Evolutionary conservation across 352 stramenopile species (phyloP).

Genomic region (Phytopythium vexans): DNA sequence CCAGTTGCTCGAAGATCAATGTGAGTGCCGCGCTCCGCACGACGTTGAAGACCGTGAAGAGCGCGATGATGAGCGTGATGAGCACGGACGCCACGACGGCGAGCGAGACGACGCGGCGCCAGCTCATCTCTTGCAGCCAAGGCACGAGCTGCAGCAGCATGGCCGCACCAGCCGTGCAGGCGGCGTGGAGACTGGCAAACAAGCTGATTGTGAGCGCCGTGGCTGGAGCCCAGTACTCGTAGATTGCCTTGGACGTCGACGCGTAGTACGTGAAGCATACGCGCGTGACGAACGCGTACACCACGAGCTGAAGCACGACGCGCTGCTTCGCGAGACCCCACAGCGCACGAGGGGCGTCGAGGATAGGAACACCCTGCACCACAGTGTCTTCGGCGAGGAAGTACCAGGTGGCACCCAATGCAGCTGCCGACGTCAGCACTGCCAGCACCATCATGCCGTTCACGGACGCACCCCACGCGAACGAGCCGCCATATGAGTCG

Average conservation of each 20-base stretch:
- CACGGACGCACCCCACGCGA: constrained; percentile 39
- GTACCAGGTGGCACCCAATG: constrained; percentile 26
- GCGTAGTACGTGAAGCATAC: constrained; percentile 65
- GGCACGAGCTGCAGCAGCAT: constrained; percentile 17
- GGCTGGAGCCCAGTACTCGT: constrained; percentile 49
- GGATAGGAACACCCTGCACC: constrained; percentile 17
- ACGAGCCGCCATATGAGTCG: constrained; percentile 43
- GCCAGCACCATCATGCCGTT: constrained; percentile 45
- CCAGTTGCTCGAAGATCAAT: constrained; percentile 50
- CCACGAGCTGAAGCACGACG: constrained; percentile 33
- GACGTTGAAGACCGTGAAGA: constrained; percentile 57
- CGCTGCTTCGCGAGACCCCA: constrained; percentile 36
- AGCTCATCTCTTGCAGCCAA: not conserved
- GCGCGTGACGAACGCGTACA: constrained; percentile 39
- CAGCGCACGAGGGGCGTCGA: constrained; percentile 17
- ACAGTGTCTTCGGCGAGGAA: constrained; percentile 31
- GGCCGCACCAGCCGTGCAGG: constrained; percentile 34
- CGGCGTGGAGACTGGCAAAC: constrained; percentile 40
- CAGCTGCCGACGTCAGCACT: constrained; percentile 15
- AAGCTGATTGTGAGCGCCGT: constrained; percentile 39
- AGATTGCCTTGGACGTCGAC: constrained; percentile 48
- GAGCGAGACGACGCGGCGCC: constrained; percentile 6
- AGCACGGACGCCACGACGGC: constrained; percentile 30
- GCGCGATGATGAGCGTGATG: constrained; percentile 29
- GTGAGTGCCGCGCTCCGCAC: constrained; percentile 44